Evolutionary conservation across 73 alveolate species (phyloP), one percentile per base, ranked within the genome.

Genomic region (Uronychia binucleata): DNA sequence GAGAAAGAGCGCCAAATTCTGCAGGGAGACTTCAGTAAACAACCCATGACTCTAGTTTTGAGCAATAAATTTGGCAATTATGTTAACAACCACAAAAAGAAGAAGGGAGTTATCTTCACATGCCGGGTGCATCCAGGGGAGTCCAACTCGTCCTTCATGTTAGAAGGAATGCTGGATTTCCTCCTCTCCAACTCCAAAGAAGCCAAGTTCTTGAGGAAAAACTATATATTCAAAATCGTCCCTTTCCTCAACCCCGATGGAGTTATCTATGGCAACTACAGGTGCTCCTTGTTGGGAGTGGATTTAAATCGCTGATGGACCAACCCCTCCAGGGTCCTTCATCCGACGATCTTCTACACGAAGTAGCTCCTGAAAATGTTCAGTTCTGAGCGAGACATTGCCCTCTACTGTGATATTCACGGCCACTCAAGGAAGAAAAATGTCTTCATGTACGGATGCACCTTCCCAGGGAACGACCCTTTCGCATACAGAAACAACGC

Each of bases 51-150:
- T 33, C 78, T 77, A 34, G 25, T 67, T 26, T 75, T 80, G 11
- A 88, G 74, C 32, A 75, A 89, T 25, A 31, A 84, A 0, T 83
- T 90, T 75, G 78, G 32, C 31, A 31, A 90, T 26, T 90, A 90
- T 58, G 35, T 90, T 28, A 80, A 75, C 74, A 96, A 59, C 85
- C 96, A 93, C 83, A 96, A 92, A 81, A 91, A 94, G 77, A 93
- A 96, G 88, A 94, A 94, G 77, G 98, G 96, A 0, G 90, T 91
- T 1, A 87, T 95, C 28, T 30, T 96, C 28, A 86, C 96, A 0
- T 90, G 96, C 1, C 82, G 99, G 59, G 97, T 93, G 11, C 98
- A 97, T 94, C 98, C 99, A 33, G 98, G 99, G 33, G 99, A 97
- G 87, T 85, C 98, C 11, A 93, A 92, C 30, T 88, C 98, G 25